Evolutionary conservation across 75 land plant genomes (phyloP).

Genomic region (Cunninghamia lanceolata): DNA sequence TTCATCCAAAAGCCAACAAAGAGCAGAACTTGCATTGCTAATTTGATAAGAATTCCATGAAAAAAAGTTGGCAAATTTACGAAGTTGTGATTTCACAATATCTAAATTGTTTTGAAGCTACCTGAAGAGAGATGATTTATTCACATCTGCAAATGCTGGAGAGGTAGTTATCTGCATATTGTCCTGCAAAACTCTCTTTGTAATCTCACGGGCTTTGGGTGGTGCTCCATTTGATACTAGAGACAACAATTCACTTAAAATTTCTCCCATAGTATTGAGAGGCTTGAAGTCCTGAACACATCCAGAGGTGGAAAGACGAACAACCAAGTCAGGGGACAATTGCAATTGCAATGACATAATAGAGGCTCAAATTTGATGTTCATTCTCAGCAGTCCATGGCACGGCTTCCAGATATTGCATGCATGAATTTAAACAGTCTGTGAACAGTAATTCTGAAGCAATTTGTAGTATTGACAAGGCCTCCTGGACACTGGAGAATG

Average conservation of each 20-base stretch:
- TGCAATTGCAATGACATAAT: constrained; percentile 32
- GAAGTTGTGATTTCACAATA: constrained; percentile 27
- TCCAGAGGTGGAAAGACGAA: constrained; percentile 25
- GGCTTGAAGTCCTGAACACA: constrained; percentile 29
- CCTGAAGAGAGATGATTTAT: constrained; percentile 35
- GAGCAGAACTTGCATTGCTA: constrained; percentile 30
- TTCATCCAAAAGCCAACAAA: constrained; percentile 43
- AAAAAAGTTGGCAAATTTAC: constrained; percentile 32
- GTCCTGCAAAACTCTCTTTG: constrained; percentile 37
- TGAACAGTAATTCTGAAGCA: constrained; percentile 37
- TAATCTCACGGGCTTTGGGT: constrained; percentile 37
- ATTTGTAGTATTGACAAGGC: constrained; percentile 33
- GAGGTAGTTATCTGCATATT: constrained; percentile 28
- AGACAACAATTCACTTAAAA: constrained; percentile 30
- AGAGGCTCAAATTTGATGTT: constrained; percentile 19
- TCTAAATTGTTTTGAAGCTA: constrained; percentile 32
- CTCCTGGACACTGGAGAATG: constrained; percentile 32
- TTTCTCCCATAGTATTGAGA: constrained; percentile 38
- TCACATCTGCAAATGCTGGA: constrained; percentile 40
- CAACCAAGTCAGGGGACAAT: constrained; percentile 29
- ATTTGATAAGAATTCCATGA: constrained; percentile 39
- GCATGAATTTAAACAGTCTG: constrained; percentile 35
- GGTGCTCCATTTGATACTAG: constrained; percentile 43
- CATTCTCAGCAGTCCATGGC: constrained; percentile 30
- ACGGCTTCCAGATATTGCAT: constrained; percentile 40